A percentile compares a stretch with the other conserved stretches of the same genome.
phyloP scores from a whole-genome alignment of 306 rosid species.

The Vachellia pachyceras region DNA sequence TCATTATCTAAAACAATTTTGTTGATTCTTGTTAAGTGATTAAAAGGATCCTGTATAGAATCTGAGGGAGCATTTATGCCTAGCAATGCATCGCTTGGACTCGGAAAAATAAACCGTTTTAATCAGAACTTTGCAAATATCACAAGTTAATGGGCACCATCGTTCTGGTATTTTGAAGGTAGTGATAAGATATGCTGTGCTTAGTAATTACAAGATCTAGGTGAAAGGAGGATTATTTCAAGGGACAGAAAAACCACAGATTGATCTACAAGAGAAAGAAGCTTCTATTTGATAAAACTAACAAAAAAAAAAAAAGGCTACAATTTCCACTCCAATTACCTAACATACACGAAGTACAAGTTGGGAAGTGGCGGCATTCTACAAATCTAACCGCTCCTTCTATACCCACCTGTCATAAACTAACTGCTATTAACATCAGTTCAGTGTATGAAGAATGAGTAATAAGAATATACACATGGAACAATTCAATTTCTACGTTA shows the following conservation, averaged over 20 bases:
- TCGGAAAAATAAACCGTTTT: neutral
- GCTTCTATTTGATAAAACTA: slow-evolving; percentile 44
- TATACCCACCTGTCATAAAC: slow-evolving; percentile 53
- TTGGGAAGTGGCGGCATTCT: slow-evolving; percentile 79
- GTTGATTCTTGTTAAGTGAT: too few species aligned
- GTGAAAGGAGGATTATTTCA: neutral
- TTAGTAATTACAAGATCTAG: neutral
- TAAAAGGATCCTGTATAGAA: too few species aligned
- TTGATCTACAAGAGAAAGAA: slow-evolving; percentile 24
- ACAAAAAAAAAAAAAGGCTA: slow-evolving; percentile 39
- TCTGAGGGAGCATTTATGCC: too few species aligned
- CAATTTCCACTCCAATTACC: slow-evolving; percentile 41
- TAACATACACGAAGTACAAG: slow-evolving; percentile 39
- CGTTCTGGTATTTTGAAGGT: neutral
- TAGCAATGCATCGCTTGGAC: too few species aligned
- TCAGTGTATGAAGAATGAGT: slow-evolving; percentile 25
- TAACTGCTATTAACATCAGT: slow-evolving; percentile 31
- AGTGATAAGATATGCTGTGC: neutral
- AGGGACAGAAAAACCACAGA: neutral
- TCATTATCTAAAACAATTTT: too few species aligned
- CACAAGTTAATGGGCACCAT: neutral
- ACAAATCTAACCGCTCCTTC: slow-evolving; percentile 77
- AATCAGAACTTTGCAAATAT: neutral
- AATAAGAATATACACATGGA: slow-evolving; percentile 55
- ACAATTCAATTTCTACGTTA: neutral